Conservation (phyloP, 2,329 filamentous ascomycete species). For the Drechslera avenae region DNA sequence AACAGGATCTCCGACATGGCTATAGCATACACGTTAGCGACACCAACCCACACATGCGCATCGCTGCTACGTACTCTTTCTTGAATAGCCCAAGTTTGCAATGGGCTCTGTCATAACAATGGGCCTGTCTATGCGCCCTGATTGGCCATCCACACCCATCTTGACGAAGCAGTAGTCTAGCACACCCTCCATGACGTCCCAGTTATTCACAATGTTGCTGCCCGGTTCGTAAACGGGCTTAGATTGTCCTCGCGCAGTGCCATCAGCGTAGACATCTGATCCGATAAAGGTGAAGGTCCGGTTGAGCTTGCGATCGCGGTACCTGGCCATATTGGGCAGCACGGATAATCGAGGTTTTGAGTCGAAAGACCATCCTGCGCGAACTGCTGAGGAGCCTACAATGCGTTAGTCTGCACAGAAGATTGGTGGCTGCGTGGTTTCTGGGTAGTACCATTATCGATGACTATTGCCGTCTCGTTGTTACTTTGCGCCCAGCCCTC, state of each 20-base stretch:
- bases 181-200: slow-evolving; percentile 95
- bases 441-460: slow-evolving; percentile 80
- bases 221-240: slow-evolving; percentile 90
- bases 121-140: slow-evolving; percentile 79
- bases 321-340: slow-evolving; percentile 91
- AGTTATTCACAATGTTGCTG: slow-evolving; percentile 91
- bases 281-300: slow-evolving; percentile 93
- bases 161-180: slow-evolving; percentile 95
- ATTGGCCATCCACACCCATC: slow-evolving; percentile 78
- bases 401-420: slow-evolving; percentile 19
- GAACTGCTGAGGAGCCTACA: slow-evolving; percentile 81
- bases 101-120: slow-evolving; percentile 96
- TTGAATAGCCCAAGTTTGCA: slow-evolving; percentile 85
- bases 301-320: slow-evolving; percentile 89
- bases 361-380: slow-evolving; percentile 97
- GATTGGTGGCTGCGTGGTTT: slow-evolving; percentile 1
- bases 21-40: slow-evolving; percentile 49
- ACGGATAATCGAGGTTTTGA: slow-evolving; percentile 76
- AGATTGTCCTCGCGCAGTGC: slow-evolving; percentile 87
- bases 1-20: slow-evolving; percentile 98
- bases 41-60: background rate
- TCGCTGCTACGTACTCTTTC: slow-evolving; percentile 70
- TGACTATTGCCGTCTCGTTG: slow-evolving; percentile 77
- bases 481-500: slow-evolving; percentile 74
- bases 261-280: slow-evolving; percentile 91